Base-by-base conservation (phyloP, 345 rosid genomes). In the Eucalyptus cladocalyx region DNA sequence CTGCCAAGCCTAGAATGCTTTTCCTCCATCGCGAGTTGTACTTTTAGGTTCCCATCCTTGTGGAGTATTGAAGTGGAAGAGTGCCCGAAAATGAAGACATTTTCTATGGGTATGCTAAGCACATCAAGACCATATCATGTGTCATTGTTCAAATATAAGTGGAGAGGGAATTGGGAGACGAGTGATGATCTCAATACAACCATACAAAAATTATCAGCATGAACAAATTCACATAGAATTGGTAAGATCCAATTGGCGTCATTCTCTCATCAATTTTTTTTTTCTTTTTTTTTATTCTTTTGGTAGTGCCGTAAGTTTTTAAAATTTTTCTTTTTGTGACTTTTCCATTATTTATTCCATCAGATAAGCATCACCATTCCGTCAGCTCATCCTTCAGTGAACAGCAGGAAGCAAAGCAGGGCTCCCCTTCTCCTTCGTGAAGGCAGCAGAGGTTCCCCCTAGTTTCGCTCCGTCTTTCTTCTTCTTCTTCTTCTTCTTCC, bases 101-200 rank as follows among this genome's bases (percentile, higher is more conserved):
- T 58, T 58, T 58, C 65, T 58, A 58, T 5, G 7, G n/a, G n/a
- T 58, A 11, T 0, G 14, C 6, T 24, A 5, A 5, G 4, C 65
- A 58, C 65, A 5, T 4, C 15, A 45, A 3, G 1, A 2, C 4
- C 1, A 10, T 3, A 10, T 9, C 0, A 9, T 45, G 48, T 45
- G 4, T 8, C 47, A 43, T 2, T 45, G 3, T 56, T 56, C 1
- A 11, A 6, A 56, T 24, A 10, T 3, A 3, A 8, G 11, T 9
- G 30, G 30, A 3, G 1, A 0, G 10, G 1, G 58, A 0, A 23
- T 1, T 9, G 5, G 13, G 30, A 1, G 9, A 2, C 8, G 13
- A 5, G 62, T 24, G 62, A 9, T 24, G 53, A 50, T 15, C 62
- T 56, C 30, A 56, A 56, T 24, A 56, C 6, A 9, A 11, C 14